Evolutionary conservation across 2,329 filamentous ascomycete genomes (phyloP).

Genomic region (Fusarium kyushuense): DNA sequence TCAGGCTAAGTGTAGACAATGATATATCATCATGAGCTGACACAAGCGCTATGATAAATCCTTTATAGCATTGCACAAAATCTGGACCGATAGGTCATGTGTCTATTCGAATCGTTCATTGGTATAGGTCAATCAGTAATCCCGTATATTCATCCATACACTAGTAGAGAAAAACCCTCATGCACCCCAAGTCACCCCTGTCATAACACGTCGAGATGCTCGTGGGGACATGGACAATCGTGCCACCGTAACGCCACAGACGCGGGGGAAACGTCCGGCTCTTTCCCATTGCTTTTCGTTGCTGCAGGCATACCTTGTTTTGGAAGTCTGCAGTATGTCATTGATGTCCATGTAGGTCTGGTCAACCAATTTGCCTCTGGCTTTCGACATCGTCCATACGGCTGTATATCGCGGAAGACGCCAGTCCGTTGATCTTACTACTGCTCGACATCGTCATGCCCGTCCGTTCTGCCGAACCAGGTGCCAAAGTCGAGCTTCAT

Average conservation of each 20-base stretch:
- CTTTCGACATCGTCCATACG: not conserved
- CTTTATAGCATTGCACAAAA: constrained; percentile 26
- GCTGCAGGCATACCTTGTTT: constrained; percentile 36
- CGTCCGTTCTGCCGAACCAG: constrained; percentile 61
- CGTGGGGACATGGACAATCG: constrained; percentile 42
- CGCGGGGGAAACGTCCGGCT: constrained; percentile 25
- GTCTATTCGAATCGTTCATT: constrained; percentile 29
- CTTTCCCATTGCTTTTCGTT: constrained; percentile 20
- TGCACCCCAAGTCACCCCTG: constrained; percentile 17
- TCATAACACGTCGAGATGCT: constrained; percentile 37
- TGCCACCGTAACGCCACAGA: constrained; percentile 48
- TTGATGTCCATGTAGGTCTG: constrained; percentile 15
- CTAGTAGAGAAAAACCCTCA: constrained; percentile 20
- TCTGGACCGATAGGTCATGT: constrained; percentile 17
- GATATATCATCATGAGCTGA: constrained; percentile 40
- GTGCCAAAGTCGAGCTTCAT: constrained; percentile 88
- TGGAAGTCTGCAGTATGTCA: constrained; percentile 20
- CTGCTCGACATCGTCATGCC: constrained; percentile 34
- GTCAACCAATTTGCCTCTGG: not conserved
- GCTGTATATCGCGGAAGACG: constrained; percentile 8
- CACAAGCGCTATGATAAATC: constrained; percentile 37
- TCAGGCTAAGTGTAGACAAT: constrained; percentile 37
- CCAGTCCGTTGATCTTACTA: constrained; percentile 17
- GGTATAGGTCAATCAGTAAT: constrained; percentile 20
- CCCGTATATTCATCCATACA: constrained; percentile 1